Conservation (phyloP, 495 filamentous ascomycete species). For the Penicillium tannophilum region DNA sequence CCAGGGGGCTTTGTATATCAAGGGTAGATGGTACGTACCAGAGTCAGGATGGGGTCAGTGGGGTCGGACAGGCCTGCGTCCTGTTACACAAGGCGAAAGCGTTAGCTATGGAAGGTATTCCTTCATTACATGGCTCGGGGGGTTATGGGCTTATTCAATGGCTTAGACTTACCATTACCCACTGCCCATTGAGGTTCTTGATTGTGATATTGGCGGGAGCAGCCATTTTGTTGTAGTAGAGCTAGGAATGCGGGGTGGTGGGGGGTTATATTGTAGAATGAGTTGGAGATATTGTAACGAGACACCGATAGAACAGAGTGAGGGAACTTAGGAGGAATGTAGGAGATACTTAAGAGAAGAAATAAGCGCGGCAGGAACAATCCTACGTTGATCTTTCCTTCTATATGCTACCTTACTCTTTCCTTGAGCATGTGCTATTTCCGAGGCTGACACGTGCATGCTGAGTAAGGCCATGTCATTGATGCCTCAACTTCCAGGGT, state of each 20-base stretch:
- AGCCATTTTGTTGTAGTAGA: constrained; percentile 64
- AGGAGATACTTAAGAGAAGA: constrained; percentile 1
- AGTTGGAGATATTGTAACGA: not conserved
- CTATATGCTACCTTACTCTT: constrained; percentile 13
- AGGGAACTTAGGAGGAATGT: not conserved
- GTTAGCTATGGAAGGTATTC: not conserved
- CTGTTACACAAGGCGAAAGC: constrained; percentile 43
- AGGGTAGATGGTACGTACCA: constrained; percentile 46
- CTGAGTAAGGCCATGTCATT: constrained; percentile 14
- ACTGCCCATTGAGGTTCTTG: constrained; percentile 74
- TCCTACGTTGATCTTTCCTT: constrained; percentile 10
- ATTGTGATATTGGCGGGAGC: constrained; percentile 74
- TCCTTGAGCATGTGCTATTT: constrained; percentile 18
- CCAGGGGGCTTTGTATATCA: not conserved
- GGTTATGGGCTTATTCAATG: not conserved
- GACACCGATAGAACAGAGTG: constrained; percentile 5
- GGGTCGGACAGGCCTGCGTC: constrained; percentile 78
- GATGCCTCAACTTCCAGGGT: not conserved
- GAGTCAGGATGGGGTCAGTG: constrained; percentile 68
- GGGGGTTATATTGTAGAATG: not conserved
- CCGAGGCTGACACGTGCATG: constrained; percentile 35
- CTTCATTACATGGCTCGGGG: not conserved
- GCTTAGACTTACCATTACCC: constrained; percentile 65
- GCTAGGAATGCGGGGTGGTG: constrained; percentile 13
- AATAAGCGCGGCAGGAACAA: constrained; percentile 1